Conservation (phyloP, 768 basidiomycete species). For the Hemileccinum impolitum region DNA sequence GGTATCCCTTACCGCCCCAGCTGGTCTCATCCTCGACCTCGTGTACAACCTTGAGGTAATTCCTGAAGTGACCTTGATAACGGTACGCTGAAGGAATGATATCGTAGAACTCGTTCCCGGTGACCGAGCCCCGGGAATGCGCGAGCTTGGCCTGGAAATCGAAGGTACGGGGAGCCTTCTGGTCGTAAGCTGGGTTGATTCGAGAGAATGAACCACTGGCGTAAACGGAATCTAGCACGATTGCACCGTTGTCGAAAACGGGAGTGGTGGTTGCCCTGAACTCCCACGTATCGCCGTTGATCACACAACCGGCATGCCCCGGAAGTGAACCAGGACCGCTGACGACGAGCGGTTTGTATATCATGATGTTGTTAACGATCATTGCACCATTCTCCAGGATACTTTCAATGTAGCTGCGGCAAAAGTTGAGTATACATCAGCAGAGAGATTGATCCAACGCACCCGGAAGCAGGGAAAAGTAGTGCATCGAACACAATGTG, state of each 20-base stretch:
- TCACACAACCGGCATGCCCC: constrained; percentile 25
- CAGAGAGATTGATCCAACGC: constrained; percentile 17
- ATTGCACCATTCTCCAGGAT: constrained; percentile 34
- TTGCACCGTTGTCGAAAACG: constrained; percentile 19
- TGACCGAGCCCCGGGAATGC: constrained; percentile 14
- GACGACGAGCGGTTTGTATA: constrained; percentile 31
- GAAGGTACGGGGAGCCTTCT: constrained; percentile 18
- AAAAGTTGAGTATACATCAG: constrained; percentile 1
- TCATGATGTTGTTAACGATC: constrained; percentile 24
- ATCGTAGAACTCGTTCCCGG: constrained; percentile 17
- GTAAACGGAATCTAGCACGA: constrained; percentile 30
- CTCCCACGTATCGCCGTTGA: constrained; percentile 27
- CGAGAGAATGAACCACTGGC: constrained; percentile 28
- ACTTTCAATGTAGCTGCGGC: constrained; percentile 24
- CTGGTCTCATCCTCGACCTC: constrained; percentile 27
- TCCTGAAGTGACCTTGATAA: constrained; percentile 24
- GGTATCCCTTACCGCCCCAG: constrained; percentile 27
- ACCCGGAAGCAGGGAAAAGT: constrained; percentile 47
- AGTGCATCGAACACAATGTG: constrained; percentile 44
- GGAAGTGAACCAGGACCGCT: constrained; percentile 13
- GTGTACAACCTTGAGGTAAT: constrained; percentile 28
- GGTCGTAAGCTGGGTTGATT: constrained; percentile 25
- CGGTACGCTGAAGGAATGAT: constrained; percentile 19
- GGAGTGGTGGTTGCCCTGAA: constrained; percentile 27
- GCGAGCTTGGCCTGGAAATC: constrained; percentile 23